phyloP scores from a whole-genome alignment of 768 basidiomycete genomes.

The Hortiboletus campestris region DNA sequence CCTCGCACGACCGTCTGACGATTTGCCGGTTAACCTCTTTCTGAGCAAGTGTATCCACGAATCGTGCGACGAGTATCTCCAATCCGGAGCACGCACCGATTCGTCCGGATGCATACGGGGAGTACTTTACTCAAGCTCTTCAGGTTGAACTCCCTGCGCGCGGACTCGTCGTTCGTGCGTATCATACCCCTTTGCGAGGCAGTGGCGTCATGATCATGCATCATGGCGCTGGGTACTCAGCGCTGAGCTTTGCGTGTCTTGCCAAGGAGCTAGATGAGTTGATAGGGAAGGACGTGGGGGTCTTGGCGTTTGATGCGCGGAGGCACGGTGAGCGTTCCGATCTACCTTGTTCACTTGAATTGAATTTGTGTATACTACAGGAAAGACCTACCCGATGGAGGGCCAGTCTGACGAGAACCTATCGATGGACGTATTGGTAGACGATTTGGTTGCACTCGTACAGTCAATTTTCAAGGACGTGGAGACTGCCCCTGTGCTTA shows the following conservation, averaged over 20 bases:
- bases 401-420: constrained; percentile 38
- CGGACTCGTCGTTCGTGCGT: constrained; percentile 70
- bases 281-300: constrained; percentile 71
- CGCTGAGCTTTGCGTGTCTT: constrained; percentile 84
- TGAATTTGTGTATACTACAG: constrained; percentile 1
- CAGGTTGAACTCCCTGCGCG: constrained; percentile 67
- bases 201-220: constrained; percentile 85
- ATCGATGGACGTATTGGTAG: constrained; percentile 66
- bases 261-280: constrained; percentile 71
- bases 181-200: constrained; percentile 68
- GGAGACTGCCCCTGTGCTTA: constrained; percentile 59
- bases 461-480: constrained; percentile 68
- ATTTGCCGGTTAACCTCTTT: constrained; percentile 16
- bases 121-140: constrained; percentile 76
- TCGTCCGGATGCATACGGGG: constrained; percentile 52
- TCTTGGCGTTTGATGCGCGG: constrained; percentile 79
- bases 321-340: constrained; percentile 68
- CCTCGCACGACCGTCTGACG: background rate
- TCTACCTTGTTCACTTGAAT: background rate
- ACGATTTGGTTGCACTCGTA: constrained; percentile 73
- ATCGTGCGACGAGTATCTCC: constrained; percentile 35
- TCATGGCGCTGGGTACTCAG: constrained; percentile 93
- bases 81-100: constrained; percentile 74
- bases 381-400: constrained; percentile 25
- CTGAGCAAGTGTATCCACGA: constrained; percentile 28